A percentile compares a stretch with the other conserved stretches of the same genome.
These are phyloP conservation scores for Chenopodium berlandieri DNA, from an alignment of 148 eudicot genomes.

Conservation along the genomic window DNA sequence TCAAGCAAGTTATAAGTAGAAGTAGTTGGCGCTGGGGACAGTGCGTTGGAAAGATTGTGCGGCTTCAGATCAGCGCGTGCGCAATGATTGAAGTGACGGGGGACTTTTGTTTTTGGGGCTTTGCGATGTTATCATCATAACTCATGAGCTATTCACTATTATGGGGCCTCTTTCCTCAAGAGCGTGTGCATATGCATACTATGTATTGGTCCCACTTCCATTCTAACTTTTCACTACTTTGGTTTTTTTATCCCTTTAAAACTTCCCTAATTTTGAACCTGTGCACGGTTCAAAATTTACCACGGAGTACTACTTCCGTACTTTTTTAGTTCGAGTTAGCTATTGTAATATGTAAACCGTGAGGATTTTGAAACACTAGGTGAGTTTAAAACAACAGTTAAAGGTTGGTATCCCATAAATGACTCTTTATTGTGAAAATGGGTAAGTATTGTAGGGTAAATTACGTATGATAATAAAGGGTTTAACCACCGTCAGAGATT, in stretches of 20 bases:
- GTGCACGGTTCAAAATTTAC: too few species aligned
- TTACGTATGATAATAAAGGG: too few species aligned
- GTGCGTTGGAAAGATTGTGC: conserved; percentile 27
- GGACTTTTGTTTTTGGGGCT: conserved; percentile 16
- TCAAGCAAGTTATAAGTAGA: background rate
- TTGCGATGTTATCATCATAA: conserved; percentile 14
- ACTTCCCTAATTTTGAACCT: background rate
- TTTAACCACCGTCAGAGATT: too few species aligned
- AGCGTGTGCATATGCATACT: background rate
- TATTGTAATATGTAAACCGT: too few species aligned
- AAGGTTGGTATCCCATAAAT: too few species aligned
- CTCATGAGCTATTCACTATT: background rate
- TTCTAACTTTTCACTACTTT: background rate
- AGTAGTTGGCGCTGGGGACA: conserved; percentile 11
- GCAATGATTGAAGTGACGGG: conserved; percentile 28
- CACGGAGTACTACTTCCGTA: too few species aligned
- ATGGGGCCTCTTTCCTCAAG: background rate
- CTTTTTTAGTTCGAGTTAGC: too few species aligned
- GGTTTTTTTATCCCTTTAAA: too few species aligned
- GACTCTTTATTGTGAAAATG: too few species aligned
- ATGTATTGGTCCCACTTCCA: background rate
- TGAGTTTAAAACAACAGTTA: too few species aligned
- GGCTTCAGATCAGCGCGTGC: conserved; percentile 29
- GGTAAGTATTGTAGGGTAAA: too few species aligned
- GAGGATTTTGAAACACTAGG: too few species aligned